Percentiles rank a stretch among this genome's conserved stretches.
Evolutionary conservation across 306 rosid species (phyloP).

Genomic region (Malus sylvestris): DNA sequence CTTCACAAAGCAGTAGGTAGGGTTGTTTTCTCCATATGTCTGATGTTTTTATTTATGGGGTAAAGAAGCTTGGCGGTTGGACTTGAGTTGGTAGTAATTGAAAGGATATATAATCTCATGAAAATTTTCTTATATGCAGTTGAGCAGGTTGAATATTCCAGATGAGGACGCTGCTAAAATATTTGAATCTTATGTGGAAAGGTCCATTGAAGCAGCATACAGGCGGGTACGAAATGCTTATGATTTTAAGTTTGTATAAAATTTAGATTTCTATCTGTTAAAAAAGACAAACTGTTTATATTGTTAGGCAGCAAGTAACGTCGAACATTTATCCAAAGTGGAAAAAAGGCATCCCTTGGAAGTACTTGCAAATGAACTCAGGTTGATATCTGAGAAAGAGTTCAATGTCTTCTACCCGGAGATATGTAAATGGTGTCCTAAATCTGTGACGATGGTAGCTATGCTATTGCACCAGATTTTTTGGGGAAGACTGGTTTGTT

Average conservation of each 20-base stretch:
- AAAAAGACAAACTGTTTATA: background rate
- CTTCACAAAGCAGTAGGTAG: background rate
- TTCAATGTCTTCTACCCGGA: slow-evolving; percentile 35
- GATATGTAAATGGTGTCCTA: slow-evolving; percentile 33
- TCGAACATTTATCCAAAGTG: slow-evolving; percentile 33
- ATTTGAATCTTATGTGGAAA: slow-evolving; percentile 40
- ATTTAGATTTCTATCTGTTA: background rate
- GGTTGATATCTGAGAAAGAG: slow-evolving; percentile 45
- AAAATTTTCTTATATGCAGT: slow-evolving; percentile 21
- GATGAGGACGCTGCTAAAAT: slow-evolving; percentile 19
- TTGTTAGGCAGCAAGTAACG: slow-evolving; percentile 31
- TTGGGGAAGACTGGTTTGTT: slow-evolving; percentile 49
- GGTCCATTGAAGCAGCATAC: slow-evolving; percentile 36
- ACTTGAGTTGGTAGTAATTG: background rate
- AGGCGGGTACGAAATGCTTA: slow-evolving; percentile 23
- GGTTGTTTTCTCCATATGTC: background rate
- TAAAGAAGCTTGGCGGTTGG: background rate
- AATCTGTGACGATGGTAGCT: slow-evolving; percentile 37
- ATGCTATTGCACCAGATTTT: slow-evolving; percentile 32
- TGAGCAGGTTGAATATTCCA: slow-evolving; percentile 20
- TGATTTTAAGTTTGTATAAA: slow-evolving; percentile 2
- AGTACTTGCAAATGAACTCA: slow-evolving; percentile 45
- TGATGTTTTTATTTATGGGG: background rate
- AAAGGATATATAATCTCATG: background rate
- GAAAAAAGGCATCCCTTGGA: slow-evolving; percentile 39